Base-by-base conservation (phyloP, 805 yeast genomes). In the Candida cerambycidarum region DNA sequence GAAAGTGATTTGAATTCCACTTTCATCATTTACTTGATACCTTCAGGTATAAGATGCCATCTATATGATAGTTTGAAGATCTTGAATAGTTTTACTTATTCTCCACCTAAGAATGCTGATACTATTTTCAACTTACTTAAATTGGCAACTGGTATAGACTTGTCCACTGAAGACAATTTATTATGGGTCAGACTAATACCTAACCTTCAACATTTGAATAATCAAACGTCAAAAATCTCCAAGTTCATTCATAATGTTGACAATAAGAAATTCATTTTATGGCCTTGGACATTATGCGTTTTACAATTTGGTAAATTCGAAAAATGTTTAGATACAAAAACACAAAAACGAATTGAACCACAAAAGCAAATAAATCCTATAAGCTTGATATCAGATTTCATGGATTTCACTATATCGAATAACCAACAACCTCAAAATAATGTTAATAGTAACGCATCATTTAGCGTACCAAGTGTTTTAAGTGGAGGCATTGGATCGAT, bases 271-370 rank as follows among this genome's bases (percentile, higher is more conserved):
- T 79, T 70, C 42, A 75, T 85, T 1, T 61, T 79, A 33, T 86
- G 95, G 95, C 95, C 95, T 0, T 62, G 83, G 53, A 78, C 76
- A 35, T 62, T 85, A 15, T 83, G 90, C 53, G 67, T 78, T 43
- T 65, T 79, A 4, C 93, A 85, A 54, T 64, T 72, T 42, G 77
- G 69, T 10, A 50, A 58, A 36, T 43, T 44, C 30, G 64, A 63
- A 42, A 44, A 42, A 24, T 31, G 41, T 14, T 25, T 25, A 25
- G 11, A 12, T 25, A 25, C 5, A 25, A 11, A 25, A 9, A 7
- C 29, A 25, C 23, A 21, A 8, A 21, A 21, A 21, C 23, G 8
- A 21, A n/a, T n/a, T n/a, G n/a, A 21, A 21, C 23, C 23, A 6
- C 23, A 21, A 21, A 21, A 21, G 8, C 23, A 21, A 21, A 24